These are phyloP conservation scores for Gossypium stocksii DNA, from an alignment of 345 rosid genomes.

Conservation along the genomic window DNA sequence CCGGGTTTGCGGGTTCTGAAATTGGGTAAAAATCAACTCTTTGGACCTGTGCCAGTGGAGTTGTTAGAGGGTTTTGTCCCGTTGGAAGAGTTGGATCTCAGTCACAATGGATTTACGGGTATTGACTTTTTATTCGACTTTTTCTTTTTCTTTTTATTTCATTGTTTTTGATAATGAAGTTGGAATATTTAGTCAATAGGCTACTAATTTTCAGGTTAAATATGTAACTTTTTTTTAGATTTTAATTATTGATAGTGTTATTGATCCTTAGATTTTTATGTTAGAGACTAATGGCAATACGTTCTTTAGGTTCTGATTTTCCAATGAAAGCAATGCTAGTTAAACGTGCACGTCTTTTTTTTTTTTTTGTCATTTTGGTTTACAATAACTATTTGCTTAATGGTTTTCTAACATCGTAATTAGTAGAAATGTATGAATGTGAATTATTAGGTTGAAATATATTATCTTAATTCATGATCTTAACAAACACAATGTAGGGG, in stretches of 20 bases:
- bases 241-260: background rate
- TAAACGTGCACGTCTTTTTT: background rate
- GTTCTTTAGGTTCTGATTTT: background rate
- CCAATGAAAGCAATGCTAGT: background rate
- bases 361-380: background rate
- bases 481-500: background rate
- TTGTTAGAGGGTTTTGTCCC: slow-evolving; percentile 54
- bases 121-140: slow-evolving; percentile 10
- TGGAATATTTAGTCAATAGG: background rate
- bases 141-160: background rate
- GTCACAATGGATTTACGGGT: slow-evolving; percentile 83
- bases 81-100: slow-evolving; percentile 77
- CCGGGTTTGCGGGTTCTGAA: slow-evolving; percentile 46
- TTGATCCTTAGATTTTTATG: background rate
- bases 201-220: background rate
- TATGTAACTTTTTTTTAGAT: background rate
- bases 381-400: background rate
- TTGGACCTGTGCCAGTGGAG: slow-evolving; percentile 57
- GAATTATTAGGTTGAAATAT: background rate
- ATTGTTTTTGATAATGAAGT: background rate
- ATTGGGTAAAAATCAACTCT: slow-evolving; percentile 59
- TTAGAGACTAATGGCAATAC: background rate
- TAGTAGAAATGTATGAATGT: background rate
- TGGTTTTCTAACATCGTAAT: background rate
- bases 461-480: background rate